A percentile compares a stretch with the other conserved stretches of the same genome.
These are phyloP conservation scores for Asterionellopsis glacialis DNA, from an alignment of 108 stramenopile genomes.

Conservation along the genomic window DNA sequence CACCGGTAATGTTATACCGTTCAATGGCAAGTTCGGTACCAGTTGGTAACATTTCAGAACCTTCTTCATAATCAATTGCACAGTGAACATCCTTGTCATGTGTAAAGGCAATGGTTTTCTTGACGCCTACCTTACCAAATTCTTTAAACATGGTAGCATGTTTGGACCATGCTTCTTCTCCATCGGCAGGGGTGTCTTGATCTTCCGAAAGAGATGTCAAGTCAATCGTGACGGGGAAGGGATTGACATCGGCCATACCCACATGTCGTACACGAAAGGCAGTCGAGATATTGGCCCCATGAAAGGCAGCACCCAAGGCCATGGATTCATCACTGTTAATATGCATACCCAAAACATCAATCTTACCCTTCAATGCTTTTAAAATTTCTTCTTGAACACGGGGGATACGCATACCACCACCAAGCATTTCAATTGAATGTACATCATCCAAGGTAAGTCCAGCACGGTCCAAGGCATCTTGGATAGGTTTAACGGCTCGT, in stretches of 20 bases:
- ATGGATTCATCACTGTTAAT: conserved; percentile 99
- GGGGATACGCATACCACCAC: conserved; percentile 98
- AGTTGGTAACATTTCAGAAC: conserved; percentile 56
- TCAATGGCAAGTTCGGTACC: conserved; percentile 62
- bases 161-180: conserved; percentile 74
- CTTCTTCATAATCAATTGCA: conserved; percentile 67
- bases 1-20: conserved; percentile 89
- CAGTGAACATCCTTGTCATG: conserved; percentile 87
- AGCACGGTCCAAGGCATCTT: conserved; percentile 61
- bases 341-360: conserved; percentile 90
- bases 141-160: conserved; percentile 88
- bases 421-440: conserved; percentile 93
- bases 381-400: conserved; percentile 76
- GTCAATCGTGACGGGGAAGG: conserved; percentile 76
- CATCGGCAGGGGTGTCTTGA: conserved; percentile 21
- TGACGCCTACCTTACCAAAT: conserved; percentile 73
- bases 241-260: conserved; percentile 89
- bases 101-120: conserved; percentile 96
- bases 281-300: conserved; percentile 94
- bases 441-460: conserved; percentile 87
- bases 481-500: conserved; percentile 79
- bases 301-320: conserved; percentile 98
- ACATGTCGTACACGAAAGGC: conserved; percentile 98
- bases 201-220: conserved; percentile 49
- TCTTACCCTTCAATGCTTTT: conserved; percentile 36